A percentile compares a stretch with the other conserved stretches of the same genome.
Evolutionary conservation across 176 grass and related monocot species (phyloP).

Genomic region (Oropetium thomaeum): DNA sequence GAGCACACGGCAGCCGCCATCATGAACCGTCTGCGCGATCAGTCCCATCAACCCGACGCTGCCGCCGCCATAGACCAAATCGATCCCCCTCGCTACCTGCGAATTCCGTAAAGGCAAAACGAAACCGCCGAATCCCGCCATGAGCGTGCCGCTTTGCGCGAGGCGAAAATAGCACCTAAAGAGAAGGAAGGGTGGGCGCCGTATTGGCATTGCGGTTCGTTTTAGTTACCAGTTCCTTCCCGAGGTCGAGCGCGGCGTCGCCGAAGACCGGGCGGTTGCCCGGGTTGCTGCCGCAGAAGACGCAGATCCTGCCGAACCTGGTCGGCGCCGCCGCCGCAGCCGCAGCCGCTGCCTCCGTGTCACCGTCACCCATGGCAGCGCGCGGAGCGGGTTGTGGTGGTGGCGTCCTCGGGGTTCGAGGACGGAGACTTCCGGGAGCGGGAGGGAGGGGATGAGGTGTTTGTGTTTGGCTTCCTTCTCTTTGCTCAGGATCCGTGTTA

Average conservation of each 20-base stretch:
- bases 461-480: slow-evolving; percentile 8
- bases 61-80: slow-evolving; percentile 95
- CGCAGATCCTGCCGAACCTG: slow-evolving; percentile 87
- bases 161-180: background rate
- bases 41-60: slow-evolving; percentile 96
- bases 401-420: background rate
- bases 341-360: too few species aligned
- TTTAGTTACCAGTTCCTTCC: slow-evolving; percentile 66
- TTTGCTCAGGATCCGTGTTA: background rate
- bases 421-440: background rate
- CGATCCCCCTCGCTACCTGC: slow-evolving; percentile 69
- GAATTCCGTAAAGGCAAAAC: background rate
- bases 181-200: background rate
- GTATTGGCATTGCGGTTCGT: slow-evolving; percentile 11
- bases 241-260: slow-evolving; percentile 86
- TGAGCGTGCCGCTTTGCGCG: slow-evolving; percentile 18
- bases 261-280: slow-evolving; percentile 73
- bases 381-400: background rate
- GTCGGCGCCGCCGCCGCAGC: background rate
- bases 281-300: slow-evolving; percentile 97
- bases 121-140: slow-evolving; percentile 7
- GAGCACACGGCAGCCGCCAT: slow-evolving; percentile 82
- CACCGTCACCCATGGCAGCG: slow-evolving; percentile 34
- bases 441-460: background rate
- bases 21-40: slow-evolving; percentile 81